These are phyloP conservation scores for Rhizomucor miehei DNA, from an alignment of 371 early-diverging fungal genomes.

Conservation along the genomic window DNA sequence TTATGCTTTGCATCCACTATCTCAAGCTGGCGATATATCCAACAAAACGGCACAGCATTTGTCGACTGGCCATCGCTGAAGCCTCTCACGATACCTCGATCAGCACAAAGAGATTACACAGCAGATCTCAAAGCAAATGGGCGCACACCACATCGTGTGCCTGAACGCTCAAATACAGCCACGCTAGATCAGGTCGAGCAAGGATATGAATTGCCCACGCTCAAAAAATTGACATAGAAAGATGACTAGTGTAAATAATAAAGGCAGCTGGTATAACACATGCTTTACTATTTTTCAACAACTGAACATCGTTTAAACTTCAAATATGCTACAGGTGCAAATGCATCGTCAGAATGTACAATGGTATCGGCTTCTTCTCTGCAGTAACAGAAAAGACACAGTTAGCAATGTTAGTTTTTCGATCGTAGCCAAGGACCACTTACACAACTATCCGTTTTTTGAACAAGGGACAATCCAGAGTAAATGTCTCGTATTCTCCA, in stretches of 20 bases:
- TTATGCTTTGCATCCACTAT: constrained; percentile 31
- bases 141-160: not conserved
- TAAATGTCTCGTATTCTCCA: constrained; percentile 99
- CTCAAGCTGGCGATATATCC: constrained; percentile 32
- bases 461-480: constrained; percentile 97
- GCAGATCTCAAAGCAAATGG: constrained; percentile 2
- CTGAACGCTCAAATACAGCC: constrained; percentile 24
- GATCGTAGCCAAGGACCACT: constrained; percentile 13
- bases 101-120: not conserved
- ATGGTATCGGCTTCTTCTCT: constrained; percentile 77
- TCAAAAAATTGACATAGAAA: constrained; percentile 37
- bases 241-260: not conserved
- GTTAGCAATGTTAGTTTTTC: not conserved
- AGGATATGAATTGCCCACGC: constrained; percentile 36
- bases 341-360: constrained; percentile 79
- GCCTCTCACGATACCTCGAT: constrained; percentile 7
- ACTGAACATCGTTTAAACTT: constrained; percentile 58
- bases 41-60: constrained; percentile 33
- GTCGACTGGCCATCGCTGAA: constrained; percentile 44
- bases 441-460: constrained; percentile 71
- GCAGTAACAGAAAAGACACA: constrained; percentile 56
- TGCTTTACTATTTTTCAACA: constrained; percentile 48
- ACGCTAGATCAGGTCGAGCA: constrained; percentile 35
- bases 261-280: too few relatives aligned
- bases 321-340: constrained; percentile 83